Base-by-base conservation (phyloP, 164 flowering plant species). In the Stephania yunnanensis region DNA sequence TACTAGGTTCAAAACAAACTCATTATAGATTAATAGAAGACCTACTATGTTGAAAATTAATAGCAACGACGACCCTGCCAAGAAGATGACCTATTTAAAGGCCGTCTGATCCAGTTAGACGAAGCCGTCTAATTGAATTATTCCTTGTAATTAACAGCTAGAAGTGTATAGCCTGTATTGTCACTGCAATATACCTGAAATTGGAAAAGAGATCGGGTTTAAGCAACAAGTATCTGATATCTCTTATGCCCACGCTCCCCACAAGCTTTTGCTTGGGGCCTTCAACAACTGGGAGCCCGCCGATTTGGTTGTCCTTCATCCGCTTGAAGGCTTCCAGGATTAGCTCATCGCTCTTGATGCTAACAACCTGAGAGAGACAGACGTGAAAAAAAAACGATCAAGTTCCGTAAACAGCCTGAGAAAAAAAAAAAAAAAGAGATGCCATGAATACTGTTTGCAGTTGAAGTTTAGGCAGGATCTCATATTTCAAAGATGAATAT, bases 241-340 rank as follows among this genome's bases (percentile, higher is more conserved):
- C 98, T 82, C 92, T 83, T 73, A 95, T 90, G 91, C 97, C 93
- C 70, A 93, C 46, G 72, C 84, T 93, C 45, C 96, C 99, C 63
- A 93, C 77, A 11, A 92, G 88, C 83, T 85, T 92, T 76, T 78
- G 86, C 22, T 76, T 77, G 4, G 87, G 79, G 20, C 93, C 93
- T 50, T 89, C 89, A 10, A 92, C 83, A 17, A 91, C 96, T 5
- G 99, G 99, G 30, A 95, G 87, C 10, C 99, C 98, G 20, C 99
- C 99, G 17, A 95, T 87, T 73, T 87, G 80, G 71, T 91, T 81
- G 52, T 95, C 97, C 80, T 78, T 92, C 99, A 95, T 93, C 50
- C 78, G 83, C 85, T 88, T 92, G 85, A 95, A 95, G n/a, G 99
- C 96, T 84, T 92, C 94, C 29, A 94, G 86, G 74, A 92, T 82